A percentile compares a stretch with the other conserved stretches of the same genome.
Conservation (phyloP, 2,329 filamentous ascomycete genomes). For the Pyricularia pennisetigena region DNA sequence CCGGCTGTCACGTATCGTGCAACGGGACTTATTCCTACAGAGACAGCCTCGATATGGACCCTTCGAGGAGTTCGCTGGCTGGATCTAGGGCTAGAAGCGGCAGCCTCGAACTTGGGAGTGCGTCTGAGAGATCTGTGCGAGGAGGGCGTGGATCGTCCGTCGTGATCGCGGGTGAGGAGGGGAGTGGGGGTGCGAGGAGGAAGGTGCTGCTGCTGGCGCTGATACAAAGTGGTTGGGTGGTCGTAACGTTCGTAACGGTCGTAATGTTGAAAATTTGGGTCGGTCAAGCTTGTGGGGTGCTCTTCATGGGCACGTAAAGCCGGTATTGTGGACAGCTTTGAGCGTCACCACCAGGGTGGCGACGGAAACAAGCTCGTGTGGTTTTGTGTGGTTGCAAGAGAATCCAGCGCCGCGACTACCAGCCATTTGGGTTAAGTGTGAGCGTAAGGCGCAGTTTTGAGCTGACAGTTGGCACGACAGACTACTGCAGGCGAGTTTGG, state of each 20-base stretch:
- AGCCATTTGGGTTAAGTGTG: background rate
- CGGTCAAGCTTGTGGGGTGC: conserved; percentile 35
- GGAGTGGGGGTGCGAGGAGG: conserved; percentile 25
- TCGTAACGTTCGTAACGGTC: conserved; percentile 47
- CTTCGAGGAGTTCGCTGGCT: conserved; percentile 18
- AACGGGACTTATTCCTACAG: conserved; percentile 36
- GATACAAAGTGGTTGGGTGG: conserved; percentile 25
- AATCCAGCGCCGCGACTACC: background rate
- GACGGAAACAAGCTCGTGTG: conserved; percentile 9
- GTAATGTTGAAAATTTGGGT: conserved; percentile 30
- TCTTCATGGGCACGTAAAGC: conserved; percentile 22
- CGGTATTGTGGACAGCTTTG: conserved; percentile 38
- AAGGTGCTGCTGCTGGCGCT: conserved; percentile 30
- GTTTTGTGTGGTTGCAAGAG: background rate
- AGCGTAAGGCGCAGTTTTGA: background rate
- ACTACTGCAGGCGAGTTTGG: background rate
- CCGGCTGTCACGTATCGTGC: conserved; percentile 24
- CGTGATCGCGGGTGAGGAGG: conserved; percentile 12
- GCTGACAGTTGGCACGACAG: background rate
- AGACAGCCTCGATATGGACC: conserved; percentile 36
- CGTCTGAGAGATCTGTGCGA: conserved; percentile 39
- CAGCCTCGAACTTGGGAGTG: conserved; percentile 38
- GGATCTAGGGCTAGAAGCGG: conserved; percentile 29
- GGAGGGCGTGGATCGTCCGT: conserved; percentile 33
- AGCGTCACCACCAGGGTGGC: conserved; percentile 18